These are phyloP conservation scores for Leccinum angustisporum DNA, from an alignment of 1,284 basidiomycete species.

Conservation along the genomic window DNA sequence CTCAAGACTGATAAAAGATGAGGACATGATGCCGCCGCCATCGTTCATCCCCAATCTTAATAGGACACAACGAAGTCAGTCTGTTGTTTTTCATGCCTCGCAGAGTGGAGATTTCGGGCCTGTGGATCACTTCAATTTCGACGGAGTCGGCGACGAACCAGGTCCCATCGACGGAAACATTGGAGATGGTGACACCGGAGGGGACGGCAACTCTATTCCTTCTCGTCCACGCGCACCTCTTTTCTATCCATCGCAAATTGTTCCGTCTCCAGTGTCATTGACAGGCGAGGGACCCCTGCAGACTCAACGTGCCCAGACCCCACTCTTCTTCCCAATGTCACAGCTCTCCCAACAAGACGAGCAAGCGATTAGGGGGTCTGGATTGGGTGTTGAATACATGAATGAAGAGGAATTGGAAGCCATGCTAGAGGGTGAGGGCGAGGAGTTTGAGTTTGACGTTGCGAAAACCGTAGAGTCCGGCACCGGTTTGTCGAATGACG, in stretches of 20 bases:
- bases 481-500: neutral
- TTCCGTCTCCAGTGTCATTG: conserved; percentile 42
- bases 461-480: conserved; percentile 9
- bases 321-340: conserved; percentile 63
- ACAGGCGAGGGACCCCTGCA: conserved; percentile 33
- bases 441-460: conserved; percentile 53
- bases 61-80: conserved; percentile 11
- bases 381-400: conserved; percentile 66
- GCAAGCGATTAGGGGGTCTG: conserved; percentile 52
- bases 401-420: conserved; percentile 57
- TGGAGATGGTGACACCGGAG: neutral
- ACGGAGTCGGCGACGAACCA: conserved; percentile 1
- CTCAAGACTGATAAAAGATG: conserved; percentile 17
- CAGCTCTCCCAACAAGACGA: conserved; percentile 58
- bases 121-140: conserved; percentile 10
- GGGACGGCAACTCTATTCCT: neutral
- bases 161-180: conserved; percentile 1
- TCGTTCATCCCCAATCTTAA: conserved; percentile 19
- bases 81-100: conserved; percentile 16
- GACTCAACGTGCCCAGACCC: conserved; percentile 39
- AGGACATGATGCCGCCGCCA: conserved; percentile 33
- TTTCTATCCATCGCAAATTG: conserved; percentile 30
- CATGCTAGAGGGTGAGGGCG: conserved; percentile 65
- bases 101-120: conserved; percentile 19
- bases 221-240: conserved; percentile 19